Evolutionary conservation across 2,329 filamentous ascomycete species (phyloP).

Genomic region (Cladophialophora exuberans): DNA sequence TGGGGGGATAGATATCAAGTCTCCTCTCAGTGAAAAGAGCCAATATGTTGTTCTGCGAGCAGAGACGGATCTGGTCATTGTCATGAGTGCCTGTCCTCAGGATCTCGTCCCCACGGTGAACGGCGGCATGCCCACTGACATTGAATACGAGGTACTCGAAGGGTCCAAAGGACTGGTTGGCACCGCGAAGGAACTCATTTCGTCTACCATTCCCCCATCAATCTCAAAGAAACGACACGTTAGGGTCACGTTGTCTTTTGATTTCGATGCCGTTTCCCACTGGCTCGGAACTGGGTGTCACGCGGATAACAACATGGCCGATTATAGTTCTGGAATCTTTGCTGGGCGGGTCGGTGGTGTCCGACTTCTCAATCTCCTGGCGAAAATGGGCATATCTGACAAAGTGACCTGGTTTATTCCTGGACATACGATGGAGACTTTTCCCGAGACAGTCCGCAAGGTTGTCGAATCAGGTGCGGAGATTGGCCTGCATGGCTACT

Average conservation of each 20-base stretch:
- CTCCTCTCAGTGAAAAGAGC: constrained; percentile 40
- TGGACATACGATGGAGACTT: constrained; percentile 54
- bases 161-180: not conserved
- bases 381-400: constrained; percentile 46
- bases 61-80: constrained; percentile 42
- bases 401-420: constrained; percentile 55
- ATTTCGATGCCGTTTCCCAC: constrained; percentile 59
- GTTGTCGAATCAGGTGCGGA: constrained; percentile 26
- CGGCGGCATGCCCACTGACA: constrained; percentile 40
- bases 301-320: constrained; percentile 53
- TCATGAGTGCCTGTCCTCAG: constrained; percentile 49
- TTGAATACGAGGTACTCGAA: constrained; percentile 13
- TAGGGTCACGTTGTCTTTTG: constrained; percentile 41
- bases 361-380: constrained; percentile 54
- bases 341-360: constrained; percentile 55
- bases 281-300: constrained; percentile 57
- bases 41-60: constrained; percentile 42
- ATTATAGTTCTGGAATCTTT: constrained; percentile 56
- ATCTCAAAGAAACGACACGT: constrained; percentile 27
- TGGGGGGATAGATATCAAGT: constrained; percentile 32
- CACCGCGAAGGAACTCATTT: not conserved
- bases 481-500: constrained; percentile 67
- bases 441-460: constrained; percentile 38
- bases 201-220: not conserved
- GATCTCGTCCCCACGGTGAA: constrained; percentile 45